Evolutionary conservation across 306 rosid genomes (phyloP), one percentile per base, ranked within the genome.

Genomic region (Mimosa pudica): DNA sequence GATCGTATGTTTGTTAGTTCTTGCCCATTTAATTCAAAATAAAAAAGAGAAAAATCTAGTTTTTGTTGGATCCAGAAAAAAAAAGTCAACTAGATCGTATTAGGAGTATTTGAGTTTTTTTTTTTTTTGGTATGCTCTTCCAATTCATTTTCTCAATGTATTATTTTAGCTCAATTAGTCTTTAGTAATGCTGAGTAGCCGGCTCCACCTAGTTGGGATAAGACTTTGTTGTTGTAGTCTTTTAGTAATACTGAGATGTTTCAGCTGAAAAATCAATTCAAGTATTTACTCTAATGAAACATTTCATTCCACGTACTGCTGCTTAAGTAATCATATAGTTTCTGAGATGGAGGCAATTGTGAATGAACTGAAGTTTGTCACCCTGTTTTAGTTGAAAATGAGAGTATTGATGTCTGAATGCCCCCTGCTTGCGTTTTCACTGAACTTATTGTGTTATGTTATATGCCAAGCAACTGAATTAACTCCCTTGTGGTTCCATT

Each of bases 241-340:
- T 24, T 24, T 24, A 24, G 30, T 24, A 24, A 24, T 24, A 24
- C 30, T 24, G 30, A 20, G 5, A n/a, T 12, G 42, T 47, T 14
- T 45, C 16, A 6, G 17, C 58, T 46, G 38, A 11, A 70, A 12
- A 24, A 35, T 11, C 74, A 70, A 48, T 20, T 20, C 58, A 24
- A 70, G 46, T 47, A n/a, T 71, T 41, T 67, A 7, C 72, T 67
- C 4, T 52, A 18, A 68, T 68, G 73, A 18, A 68, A n/a, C 35
- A 42, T 68, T 17, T 68, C 51, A 10, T 68, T 68, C 35, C 72
- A 16, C 73, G 4, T 45, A 18, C 24, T 33, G 20, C 57, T 45
- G 18, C 73, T 45, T 20, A 10, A 9, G 10, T 4, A 24, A 32
- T 45, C 36, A 46, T 24, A 11, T 47, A 12, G 20, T 12, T 67